Evolutionary conservation across 495 filamentous ascomycete genomes (phyloP).

Genomic region (Talaromyces thailandensis): DNA sequence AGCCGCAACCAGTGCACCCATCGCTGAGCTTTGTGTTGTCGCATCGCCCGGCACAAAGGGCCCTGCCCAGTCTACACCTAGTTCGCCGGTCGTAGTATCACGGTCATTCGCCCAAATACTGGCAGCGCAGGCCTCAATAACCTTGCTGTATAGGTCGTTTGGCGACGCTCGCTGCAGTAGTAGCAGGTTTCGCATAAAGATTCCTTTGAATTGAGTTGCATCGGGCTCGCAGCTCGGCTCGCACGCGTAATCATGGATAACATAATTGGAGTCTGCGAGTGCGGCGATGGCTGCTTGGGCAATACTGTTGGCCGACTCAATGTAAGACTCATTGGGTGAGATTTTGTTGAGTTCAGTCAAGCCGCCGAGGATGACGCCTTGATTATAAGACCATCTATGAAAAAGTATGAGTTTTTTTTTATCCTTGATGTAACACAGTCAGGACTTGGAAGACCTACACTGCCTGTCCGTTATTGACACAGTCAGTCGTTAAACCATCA

Average conservation of each 20-base stretch:
- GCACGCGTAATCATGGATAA: conserved; percentile 52
- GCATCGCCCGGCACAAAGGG: conserved; percentile 39
- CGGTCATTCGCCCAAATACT: conserved; percentile 60
- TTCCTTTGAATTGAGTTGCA: conserved; percentile 68
- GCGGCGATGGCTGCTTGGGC: conserved; percentile 52
- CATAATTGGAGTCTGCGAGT: conserved; percentile 41
- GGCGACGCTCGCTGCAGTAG: conserved; percentile 46
- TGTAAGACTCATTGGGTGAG: conserved; percentile 39
- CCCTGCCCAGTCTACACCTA: conserved; percentile 51
- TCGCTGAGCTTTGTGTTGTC: conserved; percentile 56
- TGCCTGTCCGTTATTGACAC: conserved; percentile 54
- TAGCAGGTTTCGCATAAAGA: conserved; percentile 64
- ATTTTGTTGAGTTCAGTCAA: conserved; percentile 58
- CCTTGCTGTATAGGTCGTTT: conserved; percentile 38
- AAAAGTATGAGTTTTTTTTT: neutral
- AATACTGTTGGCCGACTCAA: conserved; percentile 50
- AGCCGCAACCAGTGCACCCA: conserved; percentile 64
- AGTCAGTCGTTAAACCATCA: conserved; percentile 55
- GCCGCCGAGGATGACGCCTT: conserved; percentile 67
- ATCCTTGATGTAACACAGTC: neutral
- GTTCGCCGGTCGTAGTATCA: conserved; percentile 30
- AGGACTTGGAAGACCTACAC: conserved; percentile 18
- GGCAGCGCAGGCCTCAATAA: conserved; percentile 53
- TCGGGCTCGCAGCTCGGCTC: conserved; percentile 54
- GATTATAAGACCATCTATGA: conserved; percentile 63